A percentile compares a stretch with the other conserved stretches of the same genome.
phyloP scores from a whole-genome alignment of 352 stramenopile species.

The Phytophthora multivora region DNA sequence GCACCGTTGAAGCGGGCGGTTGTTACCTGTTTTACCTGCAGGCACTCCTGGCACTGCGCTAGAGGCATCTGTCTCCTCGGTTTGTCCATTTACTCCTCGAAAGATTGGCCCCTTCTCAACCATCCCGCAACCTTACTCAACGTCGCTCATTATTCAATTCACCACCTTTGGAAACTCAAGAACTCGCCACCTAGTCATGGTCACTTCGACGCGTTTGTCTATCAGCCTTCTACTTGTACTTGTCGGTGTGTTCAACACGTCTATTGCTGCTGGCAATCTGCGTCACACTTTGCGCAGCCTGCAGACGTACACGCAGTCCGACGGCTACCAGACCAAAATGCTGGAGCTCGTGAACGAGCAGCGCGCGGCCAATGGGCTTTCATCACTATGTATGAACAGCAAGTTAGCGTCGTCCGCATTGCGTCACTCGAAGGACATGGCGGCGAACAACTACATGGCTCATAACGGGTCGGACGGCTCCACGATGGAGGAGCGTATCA shows the following conservation, averaged over 20 bases:
- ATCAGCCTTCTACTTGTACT: conserved; percentile 15
- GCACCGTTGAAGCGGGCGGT: conserved; percentile 2
- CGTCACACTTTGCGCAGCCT: conserved; percentile 15
- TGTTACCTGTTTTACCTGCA: conserved; percentile 9
- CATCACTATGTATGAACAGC: conserved; percentile 42
- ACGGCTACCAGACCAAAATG: conserved; percentile 25
- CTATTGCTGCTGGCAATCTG: conserved; percentile 7
- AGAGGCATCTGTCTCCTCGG: conserved; percentile 1
- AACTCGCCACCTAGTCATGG: conserved; percentile 6
- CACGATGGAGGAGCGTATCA: conserved; percentile 46
- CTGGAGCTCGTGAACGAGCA: conserved; percentile 43
- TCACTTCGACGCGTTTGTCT: conserved; percentile 5
- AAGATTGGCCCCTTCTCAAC: neutral
- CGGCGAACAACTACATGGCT: conserved; percentile 46
- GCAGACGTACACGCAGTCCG: conserved; percentile 28
- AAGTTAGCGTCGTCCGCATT: conserved; percentile 24
- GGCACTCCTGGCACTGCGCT: conserved; percentile 5
- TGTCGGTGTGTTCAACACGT: conserved; percentile 8
- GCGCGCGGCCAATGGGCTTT: conserved; percentile 36
- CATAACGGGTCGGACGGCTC: conserved; percentile 49
- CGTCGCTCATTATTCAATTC: conserved; percentile 22
- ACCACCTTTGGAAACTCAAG: neutral
- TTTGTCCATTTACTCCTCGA: conserved; percentile 8
- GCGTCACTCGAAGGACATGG: conserved; percentile 39
- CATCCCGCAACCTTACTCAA: neutral